Evolutionary conservation across 306 rosid genomes (phyloP).

Genomic region (Glycine tomentella): DNA sequence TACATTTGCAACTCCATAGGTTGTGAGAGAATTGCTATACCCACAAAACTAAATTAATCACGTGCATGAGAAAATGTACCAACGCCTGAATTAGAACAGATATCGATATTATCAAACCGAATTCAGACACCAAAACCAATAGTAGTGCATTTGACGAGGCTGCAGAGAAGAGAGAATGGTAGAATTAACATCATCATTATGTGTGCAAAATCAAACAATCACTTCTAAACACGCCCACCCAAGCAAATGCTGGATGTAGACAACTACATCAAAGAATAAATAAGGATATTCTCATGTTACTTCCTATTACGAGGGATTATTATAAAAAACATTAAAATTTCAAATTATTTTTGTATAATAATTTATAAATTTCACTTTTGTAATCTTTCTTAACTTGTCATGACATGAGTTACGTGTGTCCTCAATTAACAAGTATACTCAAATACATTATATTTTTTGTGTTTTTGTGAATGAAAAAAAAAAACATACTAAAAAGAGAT

Average conservation of each 20-base stretch:
- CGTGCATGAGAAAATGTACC: constrained; percentile 5
- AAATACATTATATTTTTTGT: too few species aligned
- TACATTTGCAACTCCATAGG: background rate
- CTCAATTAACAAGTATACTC: too few species aligned
- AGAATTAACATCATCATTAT: constrained; percentile 17
- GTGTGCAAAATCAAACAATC: constrained; percentile 39
- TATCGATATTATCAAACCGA: constrained; percentile 17
- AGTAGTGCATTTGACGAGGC: constrained; percentile 2
- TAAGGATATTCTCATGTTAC: constrained; percentile 22
- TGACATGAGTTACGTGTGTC: background rate
- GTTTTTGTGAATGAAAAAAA: too few species aligned
- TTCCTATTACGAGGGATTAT: background rate
- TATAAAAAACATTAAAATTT: too few species aligned
- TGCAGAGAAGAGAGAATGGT: background rate
- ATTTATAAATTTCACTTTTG: background rate
- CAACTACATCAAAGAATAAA: background rate
- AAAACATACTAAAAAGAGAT: too few species aligned
- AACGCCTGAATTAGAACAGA: background rate
- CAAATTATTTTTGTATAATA: background rate
- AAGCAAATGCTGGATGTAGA: constrained; percentile 43
- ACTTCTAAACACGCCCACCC: constrained; percentile 45
- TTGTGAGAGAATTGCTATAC: background rate
- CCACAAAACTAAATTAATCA: background rate
- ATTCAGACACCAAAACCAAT: constrained; percentile 32
- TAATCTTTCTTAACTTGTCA: background rate